These are phyloP conservation scores for Aphelidium insulamus DNA, from an alignment of 371 early-diverging fungal species.

Conservation along the genomic window DNA sequence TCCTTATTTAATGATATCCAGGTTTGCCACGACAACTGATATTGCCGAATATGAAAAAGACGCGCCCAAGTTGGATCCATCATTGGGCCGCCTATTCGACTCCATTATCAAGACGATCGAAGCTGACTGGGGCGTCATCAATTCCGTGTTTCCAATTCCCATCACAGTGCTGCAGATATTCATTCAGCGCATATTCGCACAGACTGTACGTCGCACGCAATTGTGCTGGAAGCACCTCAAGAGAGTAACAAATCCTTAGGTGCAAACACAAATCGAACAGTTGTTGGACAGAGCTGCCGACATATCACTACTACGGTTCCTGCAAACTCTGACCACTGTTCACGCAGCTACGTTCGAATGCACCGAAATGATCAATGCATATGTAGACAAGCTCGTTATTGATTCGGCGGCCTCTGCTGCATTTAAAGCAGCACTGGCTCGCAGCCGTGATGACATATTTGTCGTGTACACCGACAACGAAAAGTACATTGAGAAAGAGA, in stretches of 20 bases:
- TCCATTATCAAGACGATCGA: slow-evolving; percentile 56
- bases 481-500: slow-evolving; percentile 58
- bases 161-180: slow-evolving; percentile 72
- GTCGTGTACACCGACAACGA: slow-evolving; percentile 76
- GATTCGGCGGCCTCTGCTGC: slow-evolving; percentile 20
- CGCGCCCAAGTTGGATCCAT: slow-evolving; percentile 51
- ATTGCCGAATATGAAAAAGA: too few relatives aligned
- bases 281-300: slow-evolving; percentile 41
- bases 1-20: too few relatives aligned
- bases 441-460: slow-evolving; percentile 82
- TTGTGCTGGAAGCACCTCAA: too few relatives aligned
- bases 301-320: slow-evolving; percentile 45
- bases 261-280: slow-evolving; percentile 63
- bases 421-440: slow-evolving; percentile 48
- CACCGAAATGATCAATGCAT: slow-evolving; percentile 43
- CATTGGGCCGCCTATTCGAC: slow-evolving; percentile 49
- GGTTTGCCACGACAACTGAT: too few relatives aligned
- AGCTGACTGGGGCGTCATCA: slow-evolving; percentile 70
- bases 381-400: slow-evolving; percentile 20
- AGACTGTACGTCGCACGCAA: slow-evolving; percentile 49
- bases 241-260: too few relatives aligned
- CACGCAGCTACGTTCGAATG: slow-evolving; percentile 52
- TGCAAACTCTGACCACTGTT: slow-evolving; percentile 46
- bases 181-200: slow-evolving; percentile 81
- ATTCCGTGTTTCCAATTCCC: slow-evolving; percentile 79